Percentiles rank a stretch among this genome's conserved stretches.
Conservation (phyloP, 495 filamentous ascomycete species). For the Amphirosellinia nigrospora region DNA sequence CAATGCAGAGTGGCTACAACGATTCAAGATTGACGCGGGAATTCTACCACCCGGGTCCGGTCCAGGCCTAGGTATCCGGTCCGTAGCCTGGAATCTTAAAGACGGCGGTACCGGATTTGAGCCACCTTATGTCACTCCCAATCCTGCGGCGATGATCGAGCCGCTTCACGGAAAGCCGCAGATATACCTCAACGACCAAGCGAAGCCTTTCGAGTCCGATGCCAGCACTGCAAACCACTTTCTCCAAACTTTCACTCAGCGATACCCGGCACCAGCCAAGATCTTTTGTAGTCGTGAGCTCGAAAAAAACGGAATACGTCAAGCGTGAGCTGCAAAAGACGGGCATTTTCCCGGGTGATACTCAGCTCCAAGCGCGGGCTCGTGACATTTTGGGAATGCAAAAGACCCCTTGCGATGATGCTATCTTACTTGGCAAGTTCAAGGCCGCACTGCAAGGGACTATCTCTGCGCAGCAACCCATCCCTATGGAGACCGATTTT, state of each 20-base stretch:
- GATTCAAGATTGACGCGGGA: constrained; percentile 70
- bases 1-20: constrained; percentile 71
- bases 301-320: constrained; percentile 52
- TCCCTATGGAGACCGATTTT: constrained; percentile 5
- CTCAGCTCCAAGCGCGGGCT: constrained; percentile 46
- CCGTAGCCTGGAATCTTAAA: constrained; percentile 44
- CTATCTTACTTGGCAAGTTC: constrained; percentile 54
- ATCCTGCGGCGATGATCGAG: constrained; percentile 37
- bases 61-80: constrained; percentile 48
- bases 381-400: constrained; percentile 48
- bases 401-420: constrained; percentile 56
- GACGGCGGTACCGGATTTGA: constrained; percentile 57
- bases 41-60: constrained; percentile 53
- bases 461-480: constrained; percentile 15
- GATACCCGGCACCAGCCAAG: constrained; percentile 46
- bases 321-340: constrained; percentile 33
- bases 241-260: constrained; percentile 40
- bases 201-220: constrained; percentile 44
- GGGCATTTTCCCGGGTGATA: constrained; percentile 47
- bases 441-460: constrained; percentile 43
- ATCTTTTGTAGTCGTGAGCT: constrained; percentile 62
- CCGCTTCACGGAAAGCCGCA: constrained; percentile 31
- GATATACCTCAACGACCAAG: constrained; percentile 40
- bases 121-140: constrained; percentile 48
- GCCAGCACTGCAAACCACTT: constrained; percentile 48